Conservation (phyloP, 352 stramenopile species). For the Phytopythium boreale region DNA sequence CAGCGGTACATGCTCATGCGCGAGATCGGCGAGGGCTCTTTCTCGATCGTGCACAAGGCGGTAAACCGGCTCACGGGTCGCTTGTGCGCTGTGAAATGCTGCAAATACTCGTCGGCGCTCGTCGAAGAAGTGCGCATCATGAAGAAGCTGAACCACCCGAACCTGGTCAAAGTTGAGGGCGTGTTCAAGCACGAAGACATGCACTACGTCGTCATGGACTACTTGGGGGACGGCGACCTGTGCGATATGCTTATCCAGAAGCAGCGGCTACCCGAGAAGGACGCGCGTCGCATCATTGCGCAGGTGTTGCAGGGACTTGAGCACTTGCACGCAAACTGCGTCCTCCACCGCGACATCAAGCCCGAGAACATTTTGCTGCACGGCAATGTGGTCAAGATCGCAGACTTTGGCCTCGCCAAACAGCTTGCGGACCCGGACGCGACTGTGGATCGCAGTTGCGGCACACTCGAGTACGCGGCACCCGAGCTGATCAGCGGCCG, state of each 20-base stretch:
- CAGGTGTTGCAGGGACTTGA: conserved; percentile 58
- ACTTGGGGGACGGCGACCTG: conserved; percentile 72
- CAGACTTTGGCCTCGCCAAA: conserved; percentile 78
- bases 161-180: conserved; percentile 62
- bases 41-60: conserved; percentile 78
- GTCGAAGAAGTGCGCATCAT: conserved; percentile 74
- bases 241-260: conserved; percentile 71
- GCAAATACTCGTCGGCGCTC: conserved; percentile 54
- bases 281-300: conserved; percentile 53
- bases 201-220: conserved; percentile 84
- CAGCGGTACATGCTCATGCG: conserved; percentile 71
- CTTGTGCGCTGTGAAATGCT: conserved; percentile 75
- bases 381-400: conserved; percentile 67
- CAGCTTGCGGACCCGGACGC: conserved; percentile 42
- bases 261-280: conserved; percentile 50
- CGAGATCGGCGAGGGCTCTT: conserved; percentile 81
- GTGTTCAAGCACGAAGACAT: conserved; percentile 70
- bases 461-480: conserved; percentile 75
- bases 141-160: conserved; percentile 56
- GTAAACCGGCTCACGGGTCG: conserved; percentile 63
- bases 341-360: conserved; percentile 79
- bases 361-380: conserved; percentile 83
- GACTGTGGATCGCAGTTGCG: conserved; percentile 62
- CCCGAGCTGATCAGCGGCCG: conserved; percentile 64
- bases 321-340: conserved; percentile 60